Percentiles rank a stretch among this genome's conserved stretches.
These are phyloP conservation scores for Ceratocystis albifundus DNA, from an alignment of 2,329 filamentous ascomycete species.

Conservation along the genomic window DNA sequence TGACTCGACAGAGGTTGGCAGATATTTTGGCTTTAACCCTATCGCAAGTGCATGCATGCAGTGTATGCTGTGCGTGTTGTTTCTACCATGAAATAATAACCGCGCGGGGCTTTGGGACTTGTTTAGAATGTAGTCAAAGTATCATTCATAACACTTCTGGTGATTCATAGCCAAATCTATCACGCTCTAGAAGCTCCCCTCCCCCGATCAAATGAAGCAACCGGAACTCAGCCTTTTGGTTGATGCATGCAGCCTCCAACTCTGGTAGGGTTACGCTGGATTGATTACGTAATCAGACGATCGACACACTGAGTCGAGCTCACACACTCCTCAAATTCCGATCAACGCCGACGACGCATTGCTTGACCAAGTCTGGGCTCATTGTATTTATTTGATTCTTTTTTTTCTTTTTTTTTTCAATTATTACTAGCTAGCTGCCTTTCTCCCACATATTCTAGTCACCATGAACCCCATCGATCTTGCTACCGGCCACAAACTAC, in stretches of 20 bases:
- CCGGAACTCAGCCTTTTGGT: no score
- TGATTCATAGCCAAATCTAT: no score
- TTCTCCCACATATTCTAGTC: neutral
- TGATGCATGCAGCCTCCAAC: neutral
- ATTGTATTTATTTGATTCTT: neutral
- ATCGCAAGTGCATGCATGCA: no score
- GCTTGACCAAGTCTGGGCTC: neutral
- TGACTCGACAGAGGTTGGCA: no score
- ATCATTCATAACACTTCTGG: no score
- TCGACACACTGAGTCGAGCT: neutral
- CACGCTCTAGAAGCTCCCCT: no score
- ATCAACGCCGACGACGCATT: neutral
- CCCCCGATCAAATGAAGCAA: neutral
- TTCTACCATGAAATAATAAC: no score
- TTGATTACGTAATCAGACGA: neutral
- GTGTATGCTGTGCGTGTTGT: no score
- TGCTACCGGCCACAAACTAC: conserved; percentile 55
- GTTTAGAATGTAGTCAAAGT: no score
- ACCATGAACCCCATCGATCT: conserved; percentile 57
- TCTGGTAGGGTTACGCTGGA: neutral
- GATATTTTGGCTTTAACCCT: no score
- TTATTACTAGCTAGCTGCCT: neutral
- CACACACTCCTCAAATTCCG: neutral
- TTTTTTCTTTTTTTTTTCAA: no score
- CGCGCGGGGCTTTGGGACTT: no score